phyloP scores from a whole-genome alignment of 106 monocot genomes.

The Hemerocallis citrina region DNA sequence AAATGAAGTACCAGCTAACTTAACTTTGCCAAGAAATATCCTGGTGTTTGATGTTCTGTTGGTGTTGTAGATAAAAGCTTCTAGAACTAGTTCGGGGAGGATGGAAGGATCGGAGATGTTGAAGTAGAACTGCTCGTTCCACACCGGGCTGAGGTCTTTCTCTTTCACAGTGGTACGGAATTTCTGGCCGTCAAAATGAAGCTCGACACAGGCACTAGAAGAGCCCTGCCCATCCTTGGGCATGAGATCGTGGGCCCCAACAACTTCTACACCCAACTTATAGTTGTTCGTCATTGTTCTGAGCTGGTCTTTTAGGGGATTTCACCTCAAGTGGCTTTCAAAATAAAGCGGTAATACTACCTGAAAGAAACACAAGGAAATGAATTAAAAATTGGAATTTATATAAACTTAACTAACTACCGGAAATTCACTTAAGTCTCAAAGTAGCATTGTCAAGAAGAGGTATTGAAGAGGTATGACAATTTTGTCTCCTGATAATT shows the following conservation, averaged over 20 bases:
- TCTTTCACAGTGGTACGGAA: constrained; percentile 42
- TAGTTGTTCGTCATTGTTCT: constrained; percentile 46
- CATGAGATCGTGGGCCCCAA: constrained; percentile 38
- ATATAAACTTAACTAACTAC: too few relatives aligned
- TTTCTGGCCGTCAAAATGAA: constrained; percentile 43
- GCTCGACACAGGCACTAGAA: constrained; percentile 47
- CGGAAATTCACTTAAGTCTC: too few relatives aligned
- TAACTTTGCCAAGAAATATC: constrained; percentile 47
- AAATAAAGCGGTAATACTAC: neutral
- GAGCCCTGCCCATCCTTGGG: constrained; percentile 38
- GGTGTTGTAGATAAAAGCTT: constrained; percentile 50
- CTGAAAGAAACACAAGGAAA: neutral
- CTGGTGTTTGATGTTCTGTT: constrained; percentile 29
- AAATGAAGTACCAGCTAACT: constrained; percentile 36
- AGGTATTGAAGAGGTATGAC: too few relatives aligned
- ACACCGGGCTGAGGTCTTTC: constrained; percentile 37
- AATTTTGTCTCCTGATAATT: too few relatives aligned
- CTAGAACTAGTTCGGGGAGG: constrained; percentile 11
- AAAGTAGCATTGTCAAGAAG: too few relatives aligned
- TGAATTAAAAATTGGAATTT: too few relatives aligned
- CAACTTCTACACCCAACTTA: constrained; percentile 46
- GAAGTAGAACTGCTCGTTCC: constrained; percentile 65
- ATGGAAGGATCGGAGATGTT: constrained; percentile 35
- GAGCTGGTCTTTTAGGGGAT: neutral
- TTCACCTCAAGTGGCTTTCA: neutral